Evolutionary conservation across 2,329 filamentous ascomycete species (phyloP), one percentile per base, ranked within the genome.

Genomic region (Ustulina deusta): DNA sequence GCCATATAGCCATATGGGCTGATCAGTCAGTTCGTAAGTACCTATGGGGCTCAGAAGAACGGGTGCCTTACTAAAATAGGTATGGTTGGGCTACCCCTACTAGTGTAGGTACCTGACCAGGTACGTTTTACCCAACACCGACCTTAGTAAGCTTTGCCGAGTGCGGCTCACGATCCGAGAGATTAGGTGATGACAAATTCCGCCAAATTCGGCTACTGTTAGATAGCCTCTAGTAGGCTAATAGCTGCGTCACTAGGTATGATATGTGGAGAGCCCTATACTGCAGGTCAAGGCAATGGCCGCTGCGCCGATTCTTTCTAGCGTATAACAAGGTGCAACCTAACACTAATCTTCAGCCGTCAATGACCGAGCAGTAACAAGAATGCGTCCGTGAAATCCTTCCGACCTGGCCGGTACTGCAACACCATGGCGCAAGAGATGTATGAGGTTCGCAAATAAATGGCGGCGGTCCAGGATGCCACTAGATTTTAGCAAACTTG

Each of bases 121-220:
- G n/a, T n/a, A n/a, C n/a, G n/a, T n/a, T n/a, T n/a, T n/a, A n/a
- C n/a, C n/a, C n/a, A n/a, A n/a, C n/a, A n/a, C n/a, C n/a, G n/a
- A n/a, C n/a, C n/a, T n/a, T n/a, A n/a, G n/a, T n/a, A 65, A 68
- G 60, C 65, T 70, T 65, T 63, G 62, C 68, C 68, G 62, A 61
- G 61, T 66, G 68, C 63, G 65, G 61, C 63, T 70, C 65, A 69
- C 59, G 61, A 65, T 63, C 68, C 62, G 64, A 63, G 25, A 67
- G 61, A 61, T 66, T 69, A 69, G 51, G 56, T 62, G 32, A 69
- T 69, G 66, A 69, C 66, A 69, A 69, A 69, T 69, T 46, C 48
- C 44, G 48, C 63, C 34, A 61, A 46, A 52, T 59, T 36, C 42
- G 57, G 49, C 55, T 59, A 60, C 20, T 42, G 38, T 48, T 40